Evolutionary conservation across 352 stramenopile species (phyloP), one percentile per base, ranked within the genome.

Genomic region (Achlya hypogyna): DNA sequence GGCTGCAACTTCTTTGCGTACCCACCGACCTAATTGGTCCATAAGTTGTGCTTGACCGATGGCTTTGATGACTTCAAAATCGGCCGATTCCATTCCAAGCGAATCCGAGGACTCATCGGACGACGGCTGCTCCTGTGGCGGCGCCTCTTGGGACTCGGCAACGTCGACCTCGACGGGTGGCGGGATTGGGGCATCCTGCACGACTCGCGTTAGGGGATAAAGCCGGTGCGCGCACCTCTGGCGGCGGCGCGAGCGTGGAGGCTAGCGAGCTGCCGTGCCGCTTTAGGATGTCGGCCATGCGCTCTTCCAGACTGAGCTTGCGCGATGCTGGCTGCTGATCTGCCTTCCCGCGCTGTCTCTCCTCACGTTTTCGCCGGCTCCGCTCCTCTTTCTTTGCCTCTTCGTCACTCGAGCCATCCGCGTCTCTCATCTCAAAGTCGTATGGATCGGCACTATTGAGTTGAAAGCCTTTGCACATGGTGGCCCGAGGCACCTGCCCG

Each of bases 261-360:
- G 38, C 43, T 27, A 28, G 29, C 16, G 81, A 75, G 52, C 81
- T 92, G 0, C 85, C 85, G 12, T 83, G 90, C 8, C 85, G 81
- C 60, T 90, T 84, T 23, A 94, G 69, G 49, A 94, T 92, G 51
- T 88, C 70, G 0, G 82, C 79, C 12, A 92, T 74, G 8, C 85
- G 81, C 53, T 92, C 83, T 74, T 94, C 78, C 49, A 94, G 71
- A 0, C 78, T 85, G 0, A 83, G 60, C 20, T 77, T 74, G 12
- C 52, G 35, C 20, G 67, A 10, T n/a, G n/a, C n/a, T n/a, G n/a
- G n/a, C 2, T 64, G 69, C 53, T 76, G 75, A 52, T 75, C 78
- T 27, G 71, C 63, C 27, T 73, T 64, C 5, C 32, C 31, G 45
- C 81, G 63, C 32, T 31, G 68, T 27, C 79, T 69, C 28, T 73